Base-by-base conservation (phyloP, 352 stramenopile genomes). In the Poterioochromonas sp. region DNA sequence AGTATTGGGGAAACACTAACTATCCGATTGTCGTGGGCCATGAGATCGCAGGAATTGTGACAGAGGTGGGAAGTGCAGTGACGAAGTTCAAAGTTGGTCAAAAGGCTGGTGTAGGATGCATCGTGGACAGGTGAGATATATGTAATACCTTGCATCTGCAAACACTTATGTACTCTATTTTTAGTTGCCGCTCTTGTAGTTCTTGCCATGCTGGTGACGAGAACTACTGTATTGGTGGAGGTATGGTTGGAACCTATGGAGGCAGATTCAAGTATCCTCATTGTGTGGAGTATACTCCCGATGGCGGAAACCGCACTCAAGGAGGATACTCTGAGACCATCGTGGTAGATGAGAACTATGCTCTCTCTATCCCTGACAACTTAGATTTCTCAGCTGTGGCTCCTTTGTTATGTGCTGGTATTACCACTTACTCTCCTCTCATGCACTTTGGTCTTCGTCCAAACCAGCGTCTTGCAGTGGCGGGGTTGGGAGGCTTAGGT, bases 401-500 rank as follows among this genome's bases (percentile, higher is more conserved):
- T 0, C 86, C 88, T 41, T 78, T 94, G 44, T 81, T 95, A 44
- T 95, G 90, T 81, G 89, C 90, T 5, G 90, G 90, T 32, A 86
- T 94, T 76, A 95, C 90, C 0, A 86, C 86, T 39, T 94, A 85
- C 82, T 88, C 84, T 43, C 90, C 89, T 0, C 76, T 93, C 74
- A 88, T 86, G 82, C 83, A 88, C 76, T 88, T 85, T 69, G 85
- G 84, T 35, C 84, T 83, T 0, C 79, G 88, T 78, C 82, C 83
- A 37, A 43, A 78, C 85, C 63, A 84, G 83, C 35, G 84, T 82
- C 83, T 94, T 0, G 89, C 83, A 11, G 82, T 95, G 20, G 82
- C 90, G 1, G 90, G 90, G n/a, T 88, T 93, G 76, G 90, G 90
- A 29, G 90, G 90, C 11, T 82, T 94, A 2, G 89, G 89, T 34